phyloP scores from a whole-genome alignment of 2,329 filamentous ascomycete species.

The Cryphonectria japonica region DNA sequence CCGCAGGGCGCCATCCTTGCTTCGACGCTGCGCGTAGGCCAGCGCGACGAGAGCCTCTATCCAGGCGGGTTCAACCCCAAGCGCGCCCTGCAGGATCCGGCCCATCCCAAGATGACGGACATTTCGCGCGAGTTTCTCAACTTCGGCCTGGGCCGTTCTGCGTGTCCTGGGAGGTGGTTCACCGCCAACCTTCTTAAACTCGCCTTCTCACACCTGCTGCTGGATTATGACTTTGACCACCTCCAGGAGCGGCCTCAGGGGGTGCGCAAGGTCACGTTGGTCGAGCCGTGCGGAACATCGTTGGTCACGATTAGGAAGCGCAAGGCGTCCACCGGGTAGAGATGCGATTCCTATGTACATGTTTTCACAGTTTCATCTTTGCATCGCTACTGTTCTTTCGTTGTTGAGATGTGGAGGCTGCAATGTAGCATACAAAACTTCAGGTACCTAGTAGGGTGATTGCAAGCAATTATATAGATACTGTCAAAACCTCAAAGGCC shows the following conservation, averaged over 20 bases:
- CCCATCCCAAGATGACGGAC: conserved; percentile 6
- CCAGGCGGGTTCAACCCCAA: conserved; percentile 11
- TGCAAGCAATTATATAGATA: background rate
- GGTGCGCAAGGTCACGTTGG: background rate
- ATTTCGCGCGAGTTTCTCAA: conserved; percentile 13
- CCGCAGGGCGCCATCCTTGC: conserved; percentile 12
- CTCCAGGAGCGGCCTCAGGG: conserved; percentile 1
- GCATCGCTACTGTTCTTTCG: too few relatives aligned
- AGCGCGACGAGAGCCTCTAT: conserved; percentile 12
- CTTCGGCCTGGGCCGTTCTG: conserved; percentile 3
- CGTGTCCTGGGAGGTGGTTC: conserved; percentile 17
- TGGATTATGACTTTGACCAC: conserved; percentile 12
- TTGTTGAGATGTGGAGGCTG: too few relatives aligned
- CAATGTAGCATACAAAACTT: too few relatives aligned
- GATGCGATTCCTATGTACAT: background rate
- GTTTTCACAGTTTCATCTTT: background rate
- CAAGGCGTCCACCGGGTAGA: background rate
- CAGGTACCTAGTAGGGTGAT: background rate
- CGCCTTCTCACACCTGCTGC: conserved; percentile 2
- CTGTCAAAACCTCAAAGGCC: too few relatives aligned
- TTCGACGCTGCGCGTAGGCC: conserved; percentile 3
- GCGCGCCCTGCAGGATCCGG: conserved; percentile 1
- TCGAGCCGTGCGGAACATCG: conserved; percentile 7
- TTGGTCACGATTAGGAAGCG: conserved; percentile 2
- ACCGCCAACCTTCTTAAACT: conserved; percentile 7